Evolutionary conservation across 2,329 filamentous ascomycete genomes (phyloP), one percentile per base, ranked within the genome.

Genomic region (Diaporthe citri): DNA sequence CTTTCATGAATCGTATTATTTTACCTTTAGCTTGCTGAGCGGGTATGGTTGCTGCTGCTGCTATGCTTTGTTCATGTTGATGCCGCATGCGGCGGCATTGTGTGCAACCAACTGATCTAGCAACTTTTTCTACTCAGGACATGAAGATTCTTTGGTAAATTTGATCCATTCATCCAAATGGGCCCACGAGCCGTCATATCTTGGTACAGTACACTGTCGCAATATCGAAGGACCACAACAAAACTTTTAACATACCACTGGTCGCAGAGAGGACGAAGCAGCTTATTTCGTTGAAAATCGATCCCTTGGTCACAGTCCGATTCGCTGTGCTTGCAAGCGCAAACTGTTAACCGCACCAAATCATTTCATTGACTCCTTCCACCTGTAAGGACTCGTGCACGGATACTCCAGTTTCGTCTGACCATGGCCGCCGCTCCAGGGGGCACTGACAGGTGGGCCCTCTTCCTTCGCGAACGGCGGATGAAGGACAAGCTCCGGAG

Each of bases 391-490:
- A 10, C 1, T 20, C 28, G 1, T 10, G 7, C 31, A 22, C 17
- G 3, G 22, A 20, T 13, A 36, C 17, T 36, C 6, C 8, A 34
- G n/a, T 3, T 12, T 5, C 9, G 2, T 57, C 51, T n/a, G 20
- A 36, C 55, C 17, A 57, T 57, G 55, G 55, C 55, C 9, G 20
- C 31, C 17, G 20, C 31, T 57, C 55, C 31, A 57, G n/a, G 31
- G 12, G 43, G 31, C 3, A 51, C 31, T 25, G 62, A n/a, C 43
- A 10, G 4, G 1, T 66, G 62, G 43, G 25, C 43, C 6, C 62
- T 66, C 5, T 51, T 66, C 10, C 62, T 66, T 34, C 62, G 62
- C 28, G 22, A 66, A 17, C 28, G 22, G 15, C 62, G 62, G n/a
- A 31, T 66, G 2, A n/a, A 2, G 31, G 62, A 51, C 41, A 46